Percentiles rank a stretch among this genome's conserved stretches.
These are phyloP conservation scores for sweet orange (Citrus sinensis) DNA, from an alignment of 345 rosid genomes.

Conservation along the genomic window DNA sequence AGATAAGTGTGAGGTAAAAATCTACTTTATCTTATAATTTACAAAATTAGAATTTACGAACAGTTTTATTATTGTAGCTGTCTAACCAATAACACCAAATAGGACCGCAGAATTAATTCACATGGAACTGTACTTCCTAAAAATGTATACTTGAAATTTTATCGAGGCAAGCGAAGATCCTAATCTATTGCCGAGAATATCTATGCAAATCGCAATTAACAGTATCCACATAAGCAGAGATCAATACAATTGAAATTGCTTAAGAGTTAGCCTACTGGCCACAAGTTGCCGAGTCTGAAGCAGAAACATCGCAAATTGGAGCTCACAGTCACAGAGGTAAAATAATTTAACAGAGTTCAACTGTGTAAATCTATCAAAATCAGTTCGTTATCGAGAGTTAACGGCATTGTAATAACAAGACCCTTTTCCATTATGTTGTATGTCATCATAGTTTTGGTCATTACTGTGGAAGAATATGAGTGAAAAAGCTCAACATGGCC, in stretches of 20 bases:
- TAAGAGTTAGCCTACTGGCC: not conserved
- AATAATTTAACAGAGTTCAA: not conserved
- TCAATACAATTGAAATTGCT: not conserved
- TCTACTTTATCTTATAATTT: too few species aligned
- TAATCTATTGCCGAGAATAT: not conserved
- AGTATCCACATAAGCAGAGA: not conserved
- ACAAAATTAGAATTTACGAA: too few species aligned
- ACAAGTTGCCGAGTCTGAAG: conserved; percentile 8
- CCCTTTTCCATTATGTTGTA: not conserved
- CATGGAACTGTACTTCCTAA: too few species aligned
- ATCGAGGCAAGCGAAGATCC: not conserved
- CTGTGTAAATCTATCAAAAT: too few species aligned
- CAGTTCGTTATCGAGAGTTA: not conserved
- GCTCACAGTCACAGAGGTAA: not conserved
- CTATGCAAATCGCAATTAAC: not conserved
- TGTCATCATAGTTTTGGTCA: not conserved
- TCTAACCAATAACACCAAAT: too few species aligned
- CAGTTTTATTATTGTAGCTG: too few species aligned
- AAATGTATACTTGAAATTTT: not conserved
- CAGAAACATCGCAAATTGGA: not conserved
- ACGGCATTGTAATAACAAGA: not conserved
- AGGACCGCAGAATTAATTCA: too few species aligned
- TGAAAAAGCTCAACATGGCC: conserved; percentile 17
- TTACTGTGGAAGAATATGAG: conserved; percentile 23
- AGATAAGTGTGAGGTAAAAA: too few species aligned